Base-by-base conservation (phyloP, 106 monocot species). In the Xerophyta viscosa region DNA sequence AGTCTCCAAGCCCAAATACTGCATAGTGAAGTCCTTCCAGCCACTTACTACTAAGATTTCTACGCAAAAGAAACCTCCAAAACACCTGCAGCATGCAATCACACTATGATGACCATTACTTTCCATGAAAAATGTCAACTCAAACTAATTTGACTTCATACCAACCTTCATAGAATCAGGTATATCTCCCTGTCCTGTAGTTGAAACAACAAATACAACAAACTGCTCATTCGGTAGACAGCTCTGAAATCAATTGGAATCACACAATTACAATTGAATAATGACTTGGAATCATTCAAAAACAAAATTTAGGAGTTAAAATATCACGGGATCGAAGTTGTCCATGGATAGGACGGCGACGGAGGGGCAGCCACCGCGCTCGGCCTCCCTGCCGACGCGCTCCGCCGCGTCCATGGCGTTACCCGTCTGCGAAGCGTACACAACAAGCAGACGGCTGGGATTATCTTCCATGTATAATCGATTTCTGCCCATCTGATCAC, bases 1-100 rank as follows among this genome's bases (percentile, higher is more conserved):
- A 88, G 61, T 96, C 94, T 21, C 94, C 88, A n/a, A 96, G 68
- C 20, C 94, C 94, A 68, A 96, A 96, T 11, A 88, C 88, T 30
- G 94, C 78, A 77, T 76, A 82, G 9, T 62, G 66, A 55, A 88
- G 60, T n/a, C 71, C 81, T 66, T 81, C 58, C 41, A 96, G 42
- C 88, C 78, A 96, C 43, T 64, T 41, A 14, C 25, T 26, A 52
- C 73, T 41, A 13, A 89, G 70, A 70, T 82, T 78, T 48, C 56
- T 81, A 41, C 68, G 74, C 58, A 88, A 52, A 61, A 89, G 81
- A 52, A 68, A 96, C 53, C 39, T 82, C 88, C 96, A 96, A 60
- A 96, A 85, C 27, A 63, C 69, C 87, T 92, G 44, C 13, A 52
- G 18, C 60, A 52, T 39, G 9, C 6, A 23, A 43, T 15, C 14